These are phyloP conservation scores for Singerocomus rubriflavus DNA, from an alignment of 1,284 basidiomycete genomes.

Conservation along the genomic window DNA sequence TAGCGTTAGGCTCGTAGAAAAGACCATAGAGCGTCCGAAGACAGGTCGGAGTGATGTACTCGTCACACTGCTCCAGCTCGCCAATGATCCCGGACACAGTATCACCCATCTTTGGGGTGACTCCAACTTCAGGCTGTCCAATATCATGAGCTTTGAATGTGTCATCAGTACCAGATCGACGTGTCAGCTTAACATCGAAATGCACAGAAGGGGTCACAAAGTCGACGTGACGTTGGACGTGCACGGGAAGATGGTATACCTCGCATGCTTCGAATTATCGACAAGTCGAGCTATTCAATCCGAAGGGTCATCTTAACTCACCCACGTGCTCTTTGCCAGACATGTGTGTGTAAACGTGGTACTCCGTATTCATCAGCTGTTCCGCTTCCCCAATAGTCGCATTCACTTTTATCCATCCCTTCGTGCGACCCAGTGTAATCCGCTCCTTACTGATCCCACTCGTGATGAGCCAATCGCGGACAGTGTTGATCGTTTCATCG, in stretches of 20 bases:
- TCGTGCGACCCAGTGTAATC: conserved; percentile 23
- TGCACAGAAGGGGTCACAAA: conserved; percentile 27
- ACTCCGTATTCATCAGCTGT: conserved; percentile 39
- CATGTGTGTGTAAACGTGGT: conserved; percentile 40
- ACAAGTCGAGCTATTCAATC: conserved; percentile 7
- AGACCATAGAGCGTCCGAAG: conserved; percentile 45
- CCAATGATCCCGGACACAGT: conserved; percentile 17
- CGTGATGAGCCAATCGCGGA: conserved; percentile 39
- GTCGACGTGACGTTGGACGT: conserved; percentile 31
- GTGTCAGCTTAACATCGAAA: conserved; percentile 24
- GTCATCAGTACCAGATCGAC: conserved; percentile 5
- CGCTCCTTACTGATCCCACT: conserved; percentile 30
- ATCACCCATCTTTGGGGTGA: conserved; percentile 34
- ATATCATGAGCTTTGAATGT: conserved; percentile 3
- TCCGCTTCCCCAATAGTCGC: conserved; percentile 42
- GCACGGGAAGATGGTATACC: conserved; percentile 25
- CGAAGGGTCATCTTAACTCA: conserved; percentile 18
- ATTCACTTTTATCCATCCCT: conserved; percentile 40
- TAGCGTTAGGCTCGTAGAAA: conserved; percentile 38
- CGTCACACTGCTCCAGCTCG: conserved; percentile 36
- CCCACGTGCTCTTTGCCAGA: conserved; percentile 35
- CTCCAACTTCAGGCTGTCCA: conserved; percentile 12
- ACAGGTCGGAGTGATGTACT: conserved; percentile 44
- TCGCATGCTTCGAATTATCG: conserved; percentile 26
- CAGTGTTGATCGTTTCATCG: conserved; percentile 36